These are phyloP conservation scores for Cladosporium sp. DNA, from an alignment of 2,329 filamentous ascomycete species.

Conservation along the genomic window DNA sequence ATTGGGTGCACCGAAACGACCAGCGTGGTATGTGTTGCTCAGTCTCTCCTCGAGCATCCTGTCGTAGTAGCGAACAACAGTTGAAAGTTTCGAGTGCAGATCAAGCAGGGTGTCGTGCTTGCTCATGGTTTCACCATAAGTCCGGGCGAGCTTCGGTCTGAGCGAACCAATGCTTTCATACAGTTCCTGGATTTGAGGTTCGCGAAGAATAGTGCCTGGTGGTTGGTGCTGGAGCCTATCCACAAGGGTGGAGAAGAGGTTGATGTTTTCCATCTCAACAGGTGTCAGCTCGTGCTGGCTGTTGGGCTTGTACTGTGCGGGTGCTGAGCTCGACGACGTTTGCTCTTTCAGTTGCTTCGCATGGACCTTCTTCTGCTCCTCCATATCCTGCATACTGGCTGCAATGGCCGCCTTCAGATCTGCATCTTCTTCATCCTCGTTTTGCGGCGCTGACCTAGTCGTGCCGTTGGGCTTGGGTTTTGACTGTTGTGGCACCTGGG, in stretches of 20 bases:
- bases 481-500: constrained; percentile 25
- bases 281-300: constrained; percentile 93
- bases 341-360: constrained; percentile 81
- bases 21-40: constrained; percentile 87
- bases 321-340: constrained; percentile 42
- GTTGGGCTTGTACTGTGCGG: constrained; percentile 64
- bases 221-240: constrained; percentile 94
- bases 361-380: constrained; percentile 93
- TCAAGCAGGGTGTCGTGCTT: constrained; percentile 96
- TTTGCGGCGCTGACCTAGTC: constrained; percentile 16
- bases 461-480: constrained; percentile 24
- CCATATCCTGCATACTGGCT: constrained; percentile 93
- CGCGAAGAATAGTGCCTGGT: constrained; percentile 90
- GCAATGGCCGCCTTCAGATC: constrained; percentile 94
- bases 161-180: constrained; percentile 96
- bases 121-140: constrained; percentile 99
- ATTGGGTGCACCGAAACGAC: constrained; percentile 48
- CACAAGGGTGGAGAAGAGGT: constrained; percentile 89
- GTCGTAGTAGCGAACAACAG: constrained; percentile 95
- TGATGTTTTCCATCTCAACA: constrained; percentile 96
- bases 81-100: constrained; percentile 90
- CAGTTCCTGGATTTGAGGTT: constrained; percentile 95
- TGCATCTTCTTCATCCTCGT: constrained; percentile 81
- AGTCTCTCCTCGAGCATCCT: constrained; percentile 95
- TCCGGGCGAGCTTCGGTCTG: constrained; percentile 88